Base-by-base conservation (phyloP, 768 basidiomycete species). In the Macrolepiota albuminosa region DNA sequence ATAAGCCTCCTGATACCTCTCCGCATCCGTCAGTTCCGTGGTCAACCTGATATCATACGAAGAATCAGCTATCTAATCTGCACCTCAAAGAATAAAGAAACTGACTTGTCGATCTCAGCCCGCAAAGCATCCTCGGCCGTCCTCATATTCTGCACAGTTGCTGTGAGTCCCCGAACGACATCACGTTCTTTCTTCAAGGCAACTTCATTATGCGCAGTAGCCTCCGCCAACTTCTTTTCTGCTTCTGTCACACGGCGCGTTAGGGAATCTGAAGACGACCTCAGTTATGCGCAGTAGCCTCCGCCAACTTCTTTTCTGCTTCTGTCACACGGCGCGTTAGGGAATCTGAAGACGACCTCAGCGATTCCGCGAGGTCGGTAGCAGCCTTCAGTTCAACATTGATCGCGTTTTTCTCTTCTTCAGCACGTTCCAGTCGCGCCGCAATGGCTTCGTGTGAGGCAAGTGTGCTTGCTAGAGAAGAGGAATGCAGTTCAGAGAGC, bases 1-100 rank as follows among this genome's bases (percentile, higher is more conserved):
- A 70, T 93, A 94, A 13, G 89, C 88, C 52, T 86, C 83, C 70
- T 87, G 82, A 71, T 87, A 93, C 21, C 76, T 78, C 62, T 84
- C 84, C 1, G 82, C 81, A 13, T 87, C 82, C 4, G 78, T 68
- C 24, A 93, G 71, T 37, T 89, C 88, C 6, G 73, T 57, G 4
- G 75, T 75, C 54, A 80, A 67, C 60, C 78, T 81, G 49, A 40
- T 57, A 26, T 6, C 36, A 56, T 8, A 26, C n/a, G 36, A 40
- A 36, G 36, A 40, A 36, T 49, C 6, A 63, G 53, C 10, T 54
- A 34, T 13, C 56, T 56, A 9, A 37, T 18, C 8, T 45, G 33
- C 54, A 48, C 47, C 37, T 33, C 39, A 26, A 42, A 55, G 40
- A 37, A 57, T 39, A 54, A 56, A 1, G 42, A 16, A 26, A 80